These are phyloP conservation scores for Ganoderma lucidum DNA, from an alignment of 1,284 basidiomycete species.

Conservation along the genomic window DNA sequence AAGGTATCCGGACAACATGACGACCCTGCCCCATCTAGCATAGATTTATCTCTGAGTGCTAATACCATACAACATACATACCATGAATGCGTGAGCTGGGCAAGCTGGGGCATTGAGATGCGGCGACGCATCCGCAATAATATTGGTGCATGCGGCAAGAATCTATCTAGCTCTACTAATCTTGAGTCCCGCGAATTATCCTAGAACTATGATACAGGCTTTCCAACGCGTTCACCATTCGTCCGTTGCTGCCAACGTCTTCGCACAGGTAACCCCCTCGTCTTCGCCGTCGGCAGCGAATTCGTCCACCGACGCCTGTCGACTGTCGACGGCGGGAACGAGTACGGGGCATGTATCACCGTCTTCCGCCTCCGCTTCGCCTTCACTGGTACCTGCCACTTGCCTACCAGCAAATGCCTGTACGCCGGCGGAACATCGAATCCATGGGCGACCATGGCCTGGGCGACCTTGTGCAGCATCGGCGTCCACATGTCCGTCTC, in stretches of 20 bases:
- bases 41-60: background rate
- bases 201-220: slow-evolving; percentile 9
- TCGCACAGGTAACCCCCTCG: slow-evolving; percentile 49
- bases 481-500: slow-evolving; percentile 43
- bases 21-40: background rate
- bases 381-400: slow-evolving; percentile 31
- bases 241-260: slow-evolving; percentile 14
- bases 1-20: slow-evolving; percentile 30
- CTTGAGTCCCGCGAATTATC: background rate
- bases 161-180: slow-evolving; percentile 4
- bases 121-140: background rate
- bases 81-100: background rate
- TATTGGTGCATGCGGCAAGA: background rate
- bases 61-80: background rate
- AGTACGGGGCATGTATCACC: slow-evolving; percentile 42
- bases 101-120: background rate
- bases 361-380: slow-evolving; percentile 16
- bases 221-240: background rate
- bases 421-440: slow-evolving; percentile 56
- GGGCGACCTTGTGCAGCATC: slow-evolving; percentile 53
- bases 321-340: slow-evolving; percentile 38
- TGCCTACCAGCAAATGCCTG: slow-evolving; percentile 53
- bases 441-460: slow-evolving; percentile 54
- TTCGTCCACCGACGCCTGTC: slow-evolving; percentile 34
- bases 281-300: slow-evolving; percentile 45